Base-by-base conservation (phyloP, 2,329 filamentous ascomycete species). In the Gnomoniopsis sp. region DNA sequence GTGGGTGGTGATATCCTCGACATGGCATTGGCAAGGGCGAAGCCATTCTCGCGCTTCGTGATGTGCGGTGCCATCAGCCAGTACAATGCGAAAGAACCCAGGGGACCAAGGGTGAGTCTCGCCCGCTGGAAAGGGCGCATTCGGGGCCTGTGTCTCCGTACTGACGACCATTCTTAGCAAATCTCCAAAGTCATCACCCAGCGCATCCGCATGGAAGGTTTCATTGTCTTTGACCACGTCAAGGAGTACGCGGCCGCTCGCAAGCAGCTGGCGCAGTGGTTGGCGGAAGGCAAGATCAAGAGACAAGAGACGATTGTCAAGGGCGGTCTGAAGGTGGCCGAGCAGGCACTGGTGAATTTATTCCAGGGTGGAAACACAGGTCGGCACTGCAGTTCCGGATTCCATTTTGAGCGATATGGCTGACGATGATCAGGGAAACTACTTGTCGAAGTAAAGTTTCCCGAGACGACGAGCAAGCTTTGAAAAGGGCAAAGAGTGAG, bases 1-100 rank as follows among this genome's bases (percentile, higher is more conserved):
- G 86, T 89, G 23, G 88, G 87, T 10, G 88, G 88, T 6, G 85
- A 89, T 61, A 87, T 90, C 57, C 77, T 91, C 38, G 86, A 91
- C 67, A 71, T 84, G 63, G 87, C 85, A 44, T 77, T 91, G 47
- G 74, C 71, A 3, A 78, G 86, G 19, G 88, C 88, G 57, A 86
- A 85, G 55, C 73, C 74, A 53, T 75, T 82, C 68, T 75, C 88
- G 11, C 79, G 88, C 22, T 88, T 91, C 70, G 83, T 87, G 64
- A 88, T 89, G 73, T 91, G 88, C 71, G 88, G 88, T 74, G 58
- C 58, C 7, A 62, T 62, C 19, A 61, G 58, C 15, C 58, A 61
- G 49, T 62, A 62, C 22, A 62, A 62, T 51, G 48, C 60, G 17
- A 54, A 34, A 23, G 60, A 59, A 3, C 60, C 60, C 2, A 52